Evolutionary conservation across 2,329 filamentous ascomycete species (phyloP), one percentile per base, ranked within the genome.

Genomic region (Zasmidium cellare): DNA sequence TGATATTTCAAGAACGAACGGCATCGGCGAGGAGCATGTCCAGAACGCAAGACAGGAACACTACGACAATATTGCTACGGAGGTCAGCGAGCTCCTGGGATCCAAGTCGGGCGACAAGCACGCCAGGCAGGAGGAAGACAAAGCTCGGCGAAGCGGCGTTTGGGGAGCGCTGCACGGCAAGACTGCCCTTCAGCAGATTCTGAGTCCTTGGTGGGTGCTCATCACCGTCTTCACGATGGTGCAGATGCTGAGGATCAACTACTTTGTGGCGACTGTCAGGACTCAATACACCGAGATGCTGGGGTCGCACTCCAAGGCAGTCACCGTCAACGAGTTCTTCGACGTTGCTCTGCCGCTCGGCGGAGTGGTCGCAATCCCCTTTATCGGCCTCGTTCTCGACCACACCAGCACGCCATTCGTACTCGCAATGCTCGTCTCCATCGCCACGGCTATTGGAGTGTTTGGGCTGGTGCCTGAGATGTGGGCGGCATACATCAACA

Each of bases 261-360:
- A 92, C 78, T 96, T 96, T 71, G 90, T 96, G 53, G 91, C 92
- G 2, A 96, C 92, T 2, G 87, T 96, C 62, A 83, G 89, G 1
- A 82, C 87, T 1, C 92, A 97, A 73, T 96, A 96, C 75, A 83
- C 86, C 46, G 87, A 87, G 66, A 82, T 97, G 9, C 84, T 96
- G 16, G 79, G 80, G 47, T 85, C 85, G 11, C 78, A 80, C 58
- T 72, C 77, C 1, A 79, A 82, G 57, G 90, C 91, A 0, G 80
- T 86, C 9, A 76, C 82, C 56, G 81, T 96, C 70, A 96, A 96
- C 76, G 82, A 88, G 56, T 87, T 92, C 74, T 96, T 97, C 75
- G 92, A 96, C 69, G 76, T 90, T n/a, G 86, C 91, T 19, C 81
- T 96, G 1, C 92, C 92, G 0, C 75, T 96, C 0, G 92, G 92